Evolutionary conservation across 2,329 filamentous ascomycete genomes (phyloP).

Genomic region (Alternaria gansuensis): DNA sequence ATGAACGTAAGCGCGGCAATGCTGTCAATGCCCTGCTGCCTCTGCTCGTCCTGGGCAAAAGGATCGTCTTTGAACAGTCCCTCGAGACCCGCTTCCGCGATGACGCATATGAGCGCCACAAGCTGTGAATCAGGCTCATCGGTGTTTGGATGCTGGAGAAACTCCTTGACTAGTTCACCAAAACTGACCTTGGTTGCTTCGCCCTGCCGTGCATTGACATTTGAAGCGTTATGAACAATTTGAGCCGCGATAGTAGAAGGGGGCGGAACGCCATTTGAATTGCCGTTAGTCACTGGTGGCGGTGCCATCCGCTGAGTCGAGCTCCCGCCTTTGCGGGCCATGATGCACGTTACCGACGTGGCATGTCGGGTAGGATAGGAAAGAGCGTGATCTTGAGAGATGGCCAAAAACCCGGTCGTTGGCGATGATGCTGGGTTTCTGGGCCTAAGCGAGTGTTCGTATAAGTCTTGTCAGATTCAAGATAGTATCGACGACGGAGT

Average conservation of each 20-base stretch:
- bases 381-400: neutral
- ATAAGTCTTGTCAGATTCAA: neutral
- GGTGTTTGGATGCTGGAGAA: slow-evolving; percentile 59
- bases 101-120: slow-evolving; percentile 86
- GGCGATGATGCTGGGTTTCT: neutral
- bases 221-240: slow-evolving; percentile 81
- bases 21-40: slow-evolving; percentile 72
- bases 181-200: slow-evolving; percentile 77
- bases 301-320: slow-evolving; percentile 43
- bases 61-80: slow-evolving; percentile 72
- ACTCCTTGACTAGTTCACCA: slow-evolving; percentile 74
- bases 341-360: slow-evolving; percentile 39
- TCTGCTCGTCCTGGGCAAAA: slow-evolving; percentile 67
- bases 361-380: slow-evolving; percentile 32
- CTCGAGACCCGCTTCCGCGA: slow-evolving; percentile 80
- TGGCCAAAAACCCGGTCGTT: neutral
- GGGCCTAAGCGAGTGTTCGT: neutral
- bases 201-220: slow-evolving; percentile 68
- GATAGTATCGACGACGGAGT: slow-evolving; percentile 5
- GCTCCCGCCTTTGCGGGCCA: slow-evolving; percentile 55
- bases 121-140: slow-evolving; percentile 74
- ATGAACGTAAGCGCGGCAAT: slow-evolving; percentile 79
- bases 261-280: slow-evolving; percentile 43
- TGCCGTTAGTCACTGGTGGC: slow-evolving; percentile 33
- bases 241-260: slow-evolving; percentile 89